Conservation (phyloP, 2,329 filamentous ascomycete genomes). For the Pezicula neosporulosa region DNA sequence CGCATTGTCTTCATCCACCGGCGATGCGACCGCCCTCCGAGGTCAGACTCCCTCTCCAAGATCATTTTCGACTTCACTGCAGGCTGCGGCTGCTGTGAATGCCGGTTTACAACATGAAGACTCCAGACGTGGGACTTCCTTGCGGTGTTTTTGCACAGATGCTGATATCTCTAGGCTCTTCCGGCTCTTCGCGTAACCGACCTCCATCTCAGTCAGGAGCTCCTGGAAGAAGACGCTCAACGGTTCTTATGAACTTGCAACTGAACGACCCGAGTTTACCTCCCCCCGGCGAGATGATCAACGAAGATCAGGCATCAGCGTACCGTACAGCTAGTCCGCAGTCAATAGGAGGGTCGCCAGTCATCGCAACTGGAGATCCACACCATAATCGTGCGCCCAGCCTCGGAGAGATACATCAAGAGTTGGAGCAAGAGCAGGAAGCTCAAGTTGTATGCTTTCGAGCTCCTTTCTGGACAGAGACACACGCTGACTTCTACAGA, state of each 20-base stretch:
- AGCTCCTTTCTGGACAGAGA: background rate
- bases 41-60: slow-evolving; percentile 57
- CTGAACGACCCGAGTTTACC: slow-evolving; percentile 68
- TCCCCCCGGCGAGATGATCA: slow-evolving; percentile 64
- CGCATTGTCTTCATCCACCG: slow-evolving; percentile 33
- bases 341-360: slow-evolving; percentile 44
- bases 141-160: background rate
- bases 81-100: slow-evolving; percentile 75
- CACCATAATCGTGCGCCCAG: slow-evolving; percentile 67
- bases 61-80: slow-evolving; percentile 66
- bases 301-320: slow-evolving; percentile 37
- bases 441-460: slow-evolving; percentile 63
- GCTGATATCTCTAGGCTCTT: slow-evolving; percentile 23
- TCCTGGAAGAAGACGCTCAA: slow-evolving; percentile 59
- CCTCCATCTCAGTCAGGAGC: slow-evolving; percentile 36
- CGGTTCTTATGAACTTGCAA: slow-evolving; percentile 69
- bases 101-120: slow-evolving; percentile 68
- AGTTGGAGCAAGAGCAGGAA: slow-evolving; percentile 76
- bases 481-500: slow-evolving; percentile 40
- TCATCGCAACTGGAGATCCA: slow-evolving; percentile 41
- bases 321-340: slow-evolving; percentile 39
- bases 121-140: slow-evolving; percentile 46
- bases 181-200: slow-evolving; percentile 43
- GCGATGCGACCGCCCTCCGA: slow-evolving; percentile 22
- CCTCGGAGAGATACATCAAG: slow-evolving; percentile 73